Evolutionary conservation across 352 stramenopile genomes (phyloP).

Genomic region (Pythium plurisporium): DNA sequence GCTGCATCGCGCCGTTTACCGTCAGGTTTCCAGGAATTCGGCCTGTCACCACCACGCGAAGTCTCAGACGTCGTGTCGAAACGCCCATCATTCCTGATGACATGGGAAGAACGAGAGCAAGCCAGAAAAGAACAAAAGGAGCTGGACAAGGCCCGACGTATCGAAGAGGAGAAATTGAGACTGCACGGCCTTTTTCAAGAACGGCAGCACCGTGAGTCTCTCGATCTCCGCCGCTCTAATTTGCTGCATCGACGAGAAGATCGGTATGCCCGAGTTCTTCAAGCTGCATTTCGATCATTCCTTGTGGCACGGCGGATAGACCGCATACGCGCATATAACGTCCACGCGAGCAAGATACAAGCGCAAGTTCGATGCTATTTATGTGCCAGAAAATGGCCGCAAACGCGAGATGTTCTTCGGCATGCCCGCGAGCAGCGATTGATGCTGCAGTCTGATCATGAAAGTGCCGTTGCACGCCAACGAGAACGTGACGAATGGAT

Average conservation of each 20-base stretch:
- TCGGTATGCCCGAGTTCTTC: constrained; percentile 23
- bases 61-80: constrained; percentile 23
- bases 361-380: constrained; percentile 26
- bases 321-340: background rate
- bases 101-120: constrained; percentile 68
- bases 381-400: constrained; percentile 21
- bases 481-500: background rate
- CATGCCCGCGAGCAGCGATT: constrained; percentile 16
- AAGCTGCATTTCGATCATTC: constrained; percentile 25
- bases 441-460: constrained; percentile 38
- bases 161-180: constrained; percentile 58
- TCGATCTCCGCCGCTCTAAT: constrained; percentile 9
- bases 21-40: too few species aligned
- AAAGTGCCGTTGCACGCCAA: constrained; percentile 4
- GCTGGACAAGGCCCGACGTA: constrained; percentile 43
- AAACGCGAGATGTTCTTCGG: constrained; percentile 13
- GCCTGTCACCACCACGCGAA: background rate
- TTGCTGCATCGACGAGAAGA: constrained; percentile 20
- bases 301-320: background rate
- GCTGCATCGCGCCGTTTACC: too few species aligned
- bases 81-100: constrained; percentile 60
- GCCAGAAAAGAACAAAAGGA: constrained; percentile 58
- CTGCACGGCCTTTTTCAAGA: constrained; percentile 37
- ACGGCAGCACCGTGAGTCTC: constrained; percentile 19
- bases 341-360: constrained; percentile 29